phyloP scores from a whole-genome alignment of 2,329 filamentous ascomycete species.

The Dactylellina haptotyla region DNA sequence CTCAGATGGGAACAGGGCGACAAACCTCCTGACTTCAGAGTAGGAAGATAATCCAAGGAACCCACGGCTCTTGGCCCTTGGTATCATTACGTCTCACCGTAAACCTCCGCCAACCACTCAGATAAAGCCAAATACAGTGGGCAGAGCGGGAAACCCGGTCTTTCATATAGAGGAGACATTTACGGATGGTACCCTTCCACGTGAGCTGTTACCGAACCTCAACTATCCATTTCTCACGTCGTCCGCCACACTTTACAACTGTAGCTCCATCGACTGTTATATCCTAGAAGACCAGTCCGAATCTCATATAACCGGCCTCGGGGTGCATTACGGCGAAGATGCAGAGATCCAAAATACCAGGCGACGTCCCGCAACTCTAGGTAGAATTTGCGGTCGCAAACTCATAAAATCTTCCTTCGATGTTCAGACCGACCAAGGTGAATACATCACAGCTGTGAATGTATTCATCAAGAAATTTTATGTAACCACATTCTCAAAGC shows the following conservation, averaged over 20 bases:
- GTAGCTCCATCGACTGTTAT: constrained; percentile 16
- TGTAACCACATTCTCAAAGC: too few species aligned
- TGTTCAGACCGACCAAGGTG: constrained; percentile 10
- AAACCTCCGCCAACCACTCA: too few species aligned
- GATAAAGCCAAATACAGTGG: too few species aligned
- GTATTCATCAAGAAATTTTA: constrained; percentile 1
- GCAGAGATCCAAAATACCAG: not conserved
- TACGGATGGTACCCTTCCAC: not conserved
- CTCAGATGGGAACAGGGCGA: not conserved
- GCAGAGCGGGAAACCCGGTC: too few species aligned
- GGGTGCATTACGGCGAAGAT: constrained; percentile 26
- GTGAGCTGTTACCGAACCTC: not conserved
- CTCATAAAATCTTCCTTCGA: constrained; percentile 4
- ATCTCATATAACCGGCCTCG: constrained; percentile 20
- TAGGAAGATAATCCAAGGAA: not conserved
- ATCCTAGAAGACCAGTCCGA: constrained; percentile 6
- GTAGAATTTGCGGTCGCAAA: not conserved
- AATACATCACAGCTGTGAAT: constrained; percentile 17
- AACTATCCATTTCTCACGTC: not conserved
- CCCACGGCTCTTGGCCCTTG: constrained; percentile 1
- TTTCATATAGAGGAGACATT: too few species aligned
- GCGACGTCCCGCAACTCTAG: constrained; percentile 1
- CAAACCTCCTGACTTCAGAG: not conserved
- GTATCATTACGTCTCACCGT: not conserved
- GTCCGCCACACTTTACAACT: not conserved